Evolutionary conservation across 441 rosid genomes (phyloP), one percentile per base, ranked within the genome.

Genomic region (Bocquillonia castaneifolia): DNA sequence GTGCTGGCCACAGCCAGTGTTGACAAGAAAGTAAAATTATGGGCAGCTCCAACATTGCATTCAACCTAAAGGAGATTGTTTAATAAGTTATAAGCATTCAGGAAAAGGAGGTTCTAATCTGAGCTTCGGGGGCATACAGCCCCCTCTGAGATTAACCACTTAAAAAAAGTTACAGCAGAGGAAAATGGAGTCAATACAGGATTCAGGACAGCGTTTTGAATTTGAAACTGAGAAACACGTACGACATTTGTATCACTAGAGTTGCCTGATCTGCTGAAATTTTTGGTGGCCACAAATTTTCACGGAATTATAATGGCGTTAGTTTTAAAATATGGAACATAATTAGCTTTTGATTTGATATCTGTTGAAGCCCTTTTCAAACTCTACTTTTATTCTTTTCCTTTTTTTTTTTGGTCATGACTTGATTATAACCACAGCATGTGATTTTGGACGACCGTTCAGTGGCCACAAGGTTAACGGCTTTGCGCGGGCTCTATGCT

Each of bases 11-110:
- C 97, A 13, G 77, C 96, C 47, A 78, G 96, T 47, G 82, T 67
- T 48, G 99, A 93, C 88, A 89, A 93, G 82, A 93, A 89, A 75
- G 95, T 93, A 69, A 93, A 89, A 83, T 75, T 93, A 60, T 93
- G 99, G 97, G 88, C 80, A 62, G 87, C 88, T 64, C 96, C 97
- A 39, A 76, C 85, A 5, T 78, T 71, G 53, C 58, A 60, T 20
- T 23, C 69, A 42, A 52, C 65, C 7, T 68, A 65, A 74, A 51
- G 57, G 25, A 42, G 15, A 18, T 17, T 20, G 6, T 32, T 17
- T 6, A 1, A 23, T 72, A 69, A 59, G 31, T 48, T 55, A 61
- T 7, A 20, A 55, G 45, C 42, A 29, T n/a, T n/a, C 23, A 10
- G 34, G 59, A 28, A 1, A 22, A 56, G 22, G 57, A 61, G 77